Evolutionary conservation across 2,329 filamentous ascomycete species (phyloP).

Genomic region (Aspergillus sp.): DNA sequence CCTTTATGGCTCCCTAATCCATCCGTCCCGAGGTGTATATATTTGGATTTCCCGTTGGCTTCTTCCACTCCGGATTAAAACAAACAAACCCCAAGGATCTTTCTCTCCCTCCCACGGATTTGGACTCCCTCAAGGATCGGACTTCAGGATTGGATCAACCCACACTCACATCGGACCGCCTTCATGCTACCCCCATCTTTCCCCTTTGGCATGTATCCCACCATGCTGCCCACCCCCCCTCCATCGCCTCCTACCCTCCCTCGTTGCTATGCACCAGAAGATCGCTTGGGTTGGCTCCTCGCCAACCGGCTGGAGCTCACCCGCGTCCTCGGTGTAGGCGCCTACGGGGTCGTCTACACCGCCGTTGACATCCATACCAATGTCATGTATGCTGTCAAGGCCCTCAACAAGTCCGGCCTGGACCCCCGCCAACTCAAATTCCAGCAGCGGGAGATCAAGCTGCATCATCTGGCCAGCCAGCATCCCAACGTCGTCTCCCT

Average conservation of each 20-base stretch:
- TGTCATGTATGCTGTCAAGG: conserved; percentile 90
- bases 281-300: conserved; percentile 79
- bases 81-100: conserved; percentile 4
- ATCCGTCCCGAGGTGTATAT: conserved; percentile 13
- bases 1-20: conserved; percentile 22
- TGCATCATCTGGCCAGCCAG: conserved; percentile 84
- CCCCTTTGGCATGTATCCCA: conserved; percentile 39
- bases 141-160: background rate
- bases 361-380: conserved; percentile 80
- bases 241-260: conserved; percentile 39
- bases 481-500: conserved; percentile 94
- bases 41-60: conserved; percentile 8
- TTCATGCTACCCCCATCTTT: conserved; percentile 18
- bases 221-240: conserved; percentile 46
- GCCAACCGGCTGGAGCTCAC: conserved; percentile 80
- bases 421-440: conserved; percentile 84
- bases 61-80: conserved; percentile 5
- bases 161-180: background rate
- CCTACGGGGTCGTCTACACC: conserved; percentile 94
- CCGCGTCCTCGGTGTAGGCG: conserved; percentile 83
- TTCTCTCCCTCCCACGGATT: conserved; percentile 9
- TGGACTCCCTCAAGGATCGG: background rate
- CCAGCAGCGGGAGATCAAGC: conserved; percentile 86
- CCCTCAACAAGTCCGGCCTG: conserved; percentile 88
- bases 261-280: conserved; percentile 68